Percentiles rank a stretch among this genome's conserved stretches.
Conservation (phyloP, 2,329 filamentous ascomycete genomes). For the Diaporthe amygdali region DNA sequence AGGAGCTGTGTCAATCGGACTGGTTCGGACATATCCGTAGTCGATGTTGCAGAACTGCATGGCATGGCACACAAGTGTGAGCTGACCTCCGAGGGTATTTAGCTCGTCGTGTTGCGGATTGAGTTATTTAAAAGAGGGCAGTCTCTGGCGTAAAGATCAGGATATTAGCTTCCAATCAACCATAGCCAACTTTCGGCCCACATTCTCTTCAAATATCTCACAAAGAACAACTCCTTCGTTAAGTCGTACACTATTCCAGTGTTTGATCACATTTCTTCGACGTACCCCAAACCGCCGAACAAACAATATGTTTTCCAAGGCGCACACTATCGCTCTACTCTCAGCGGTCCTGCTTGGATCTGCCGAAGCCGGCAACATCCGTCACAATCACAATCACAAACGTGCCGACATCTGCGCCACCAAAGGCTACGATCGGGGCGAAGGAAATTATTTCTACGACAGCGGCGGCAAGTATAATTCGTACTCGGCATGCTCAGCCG, state of each 20-base stretch:
- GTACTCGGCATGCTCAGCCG: slow-evolving; percentile 5
- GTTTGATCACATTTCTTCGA: background rate
- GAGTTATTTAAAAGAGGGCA: background rate
- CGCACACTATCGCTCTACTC: background rate
- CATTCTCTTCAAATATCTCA: no score
- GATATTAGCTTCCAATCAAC: no score
- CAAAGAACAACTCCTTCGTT: background rate
- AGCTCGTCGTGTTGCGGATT: no score
- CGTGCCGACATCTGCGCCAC: slow-evolving; percentile 5
- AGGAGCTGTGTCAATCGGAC: background rate
- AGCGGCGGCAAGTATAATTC: background rate
- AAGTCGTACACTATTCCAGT: no score
- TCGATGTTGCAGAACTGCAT: no score
- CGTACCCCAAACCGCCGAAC: background rate
- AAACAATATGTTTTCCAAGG: background rate
- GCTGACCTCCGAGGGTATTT: background rate
- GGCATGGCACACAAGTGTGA: no score
- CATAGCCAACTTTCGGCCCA: no score
- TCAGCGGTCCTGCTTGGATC: background rate
- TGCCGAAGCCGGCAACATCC: background rate
- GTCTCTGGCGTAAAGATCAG: background rate
- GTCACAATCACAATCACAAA: background rate
- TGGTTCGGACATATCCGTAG: background rate
- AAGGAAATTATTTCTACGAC: slow-evolving; percentile 4
- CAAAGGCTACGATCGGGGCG: background rate